Evolutionary conservation across 1,139 yeast genomes (phyloP), one percentile per base, ranked within the genome.

Genomic region (Candida albicans): DNA sequence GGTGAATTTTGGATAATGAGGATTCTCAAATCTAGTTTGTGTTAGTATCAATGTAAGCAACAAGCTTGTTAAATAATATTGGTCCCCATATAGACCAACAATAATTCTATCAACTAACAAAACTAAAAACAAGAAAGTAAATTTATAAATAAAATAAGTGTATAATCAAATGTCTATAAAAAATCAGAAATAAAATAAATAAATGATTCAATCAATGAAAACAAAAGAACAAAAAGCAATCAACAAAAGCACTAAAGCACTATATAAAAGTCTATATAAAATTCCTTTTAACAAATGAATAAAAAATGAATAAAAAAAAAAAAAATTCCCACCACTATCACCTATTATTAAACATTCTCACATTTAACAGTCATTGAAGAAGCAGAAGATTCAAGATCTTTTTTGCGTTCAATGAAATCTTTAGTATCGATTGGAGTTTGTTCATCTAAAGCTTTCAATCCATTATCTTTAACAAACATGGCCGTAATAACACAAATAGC

Each of bases 361-460:
- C 29, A 35, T 32, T 33, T 43, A 10, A 40, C 15, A 25, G 47
- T 41, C 31, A 41, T 38, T 15, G 51, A 48, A 33, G 48, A 40
- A n/a, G 50, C 45, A n/a, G 52, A 45, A 9, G 49, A 47, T 37
- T 49, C 50, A 27, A 46, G 33, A 40, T 45, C 50, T 31, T 26
- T 30, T 12, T 33, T 44, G 28, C 35, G 39, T 26, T 37, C 44
- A n/a, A 27, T 12, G 8, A 14, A 32, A 14, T 50, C 45, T 15
- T 40, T 27, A 30, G 4, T 10, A 25, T 35, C 25, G 6, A 22
- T 18, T 18, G 32, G 32, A 29, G 6, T 22, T 24, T 36, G 27
- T 40, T 70, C 76, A 43, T 71, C 77, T 37, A 68, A 55, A 39
- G 72, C 61, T 35, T 58, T 59, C 41, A 73, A 61, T 0, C 78